Evolutionary conservation across 139 green algal genomes (phyloP), one percentile per base, ranked within the genome.

Genomic region (Haematococcus sp.): DNA sequence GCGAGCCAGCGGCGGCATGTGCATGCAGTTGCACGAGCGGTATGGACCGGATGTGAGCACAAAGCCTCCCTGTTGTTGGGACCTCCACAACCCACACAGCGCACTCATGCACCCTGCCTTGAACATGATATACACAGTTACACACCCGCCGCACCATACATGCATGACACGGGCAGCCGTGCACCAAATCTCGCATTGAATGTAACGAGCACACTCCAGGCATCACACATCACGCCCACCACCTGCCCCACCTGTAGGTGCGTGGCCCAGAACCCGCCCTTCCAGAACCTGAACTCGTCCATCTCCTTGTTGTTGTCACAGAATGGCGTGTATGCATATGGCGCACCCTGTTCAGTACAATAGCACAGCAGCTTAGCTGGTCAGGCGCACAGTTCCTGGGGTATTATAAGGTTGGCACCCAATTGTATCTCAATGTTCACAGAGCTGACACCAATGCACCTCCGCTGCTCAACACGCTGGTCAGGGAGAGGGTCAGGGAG

Each of bases 241-340:
- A 51, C 63, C 16, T 22, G 2, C 66, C 11, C 35, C 61, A 71
- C 68, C 51, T 86, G 78, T 66, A 99, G 91, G 44, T 72, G 66
- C 23, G 23, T 22, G 25, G 46, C 83, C 96, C 96, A 99, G 83
- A 98, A 99, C 49, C 96, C 96, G 54, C 92, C 86, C 80, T 98
- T 98, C 96, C 96, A 99, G 84, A 99, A 99, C 4, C 95, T 76
- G 87, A 96, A 99, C 40, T 95, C 95, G 34, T 99, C 96, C 89
- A 94, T 96, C 44, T 96, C 92, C 40, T 84, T 87, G 86, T 98
- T 98, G 88, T 93, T 97, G 88, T 99, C 91, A 79, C 96, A 99
- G 82, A 99, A 98, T 40, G 96, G 96, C 0, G 94, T 98, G 91
- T 98, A 99, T 13, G 87, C 96, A 27, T 96, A 90, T 4, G 95